These are phyloP conservation scores for Ophiorrhiza pumila DNA, from an alignment of 257 asterid genomes.

Conservation along the genomic window DNA sequence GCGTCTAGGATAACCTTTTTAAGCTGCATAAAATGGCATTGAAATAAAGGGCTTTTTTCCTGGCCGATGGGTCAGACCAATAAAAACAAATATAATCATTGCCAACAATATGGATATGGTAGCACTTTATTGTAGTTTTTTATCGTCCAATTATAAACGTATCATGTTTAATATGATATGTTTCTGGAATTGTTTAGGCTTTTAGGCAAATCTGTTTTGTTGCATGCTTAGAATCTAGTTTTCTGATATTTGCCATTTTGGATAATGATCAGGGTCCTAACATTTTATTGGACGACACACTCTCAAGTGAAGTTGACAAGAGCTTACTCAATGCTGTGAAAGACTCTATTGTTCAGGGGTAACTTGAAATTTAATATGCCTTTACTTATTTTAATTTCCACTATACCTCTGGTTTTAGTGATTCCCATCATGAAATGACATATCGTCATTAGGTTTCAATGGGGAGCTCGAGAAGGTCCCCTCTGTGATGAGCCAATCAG, in stretches of 20 bases:
- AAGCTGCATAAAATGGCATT: not conserved
- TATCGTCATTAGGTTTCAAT: slow-evolving; percentile 65
- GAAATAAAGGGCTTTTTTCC: not conserved
- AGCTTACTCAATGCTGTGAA: slow-evolving; percentile 76
- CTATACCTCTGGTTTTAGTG: not conserved
- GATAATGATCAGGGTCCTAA: slow-evolving; percentile 72
- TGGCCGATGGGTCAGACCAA: not conserved
- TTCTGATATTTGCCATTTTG: slow-evolving; percentile 6
- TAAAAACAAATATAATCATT: not conserved
- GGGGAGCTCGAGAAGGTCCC: slow-evolving; percentile 99
- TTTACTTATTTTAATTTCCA: too few relatives aligned
- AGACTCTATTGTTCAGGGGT: slow-evolving; percentile 99
- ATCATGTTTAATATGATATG: not conserved
- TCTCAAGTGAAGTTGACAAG: slow-evolving; percentile 94
- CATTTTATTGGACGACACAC: slow-evolving; percentile 87
- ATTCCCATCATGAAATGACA: slow-evolving; percentile 18
- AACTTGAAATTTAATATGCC: slow-evolving; percentile 10
- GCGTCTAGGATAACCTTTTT: not conserved
- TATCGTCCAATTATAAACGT: slow-evolving; percentile 10
- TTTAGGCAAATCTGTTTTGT: not conserved
- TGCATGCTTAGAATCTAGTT: not conserved
- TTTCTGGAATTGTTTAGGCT: not conserved
- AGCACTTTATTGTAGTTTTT: not conserved
- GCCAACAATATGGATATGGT: too few relatives aligned
- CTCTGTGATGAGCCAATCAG: slow-evolving; percentile 98